These are phyloP conservation scores for Xylariaceae sp. DNA, from an alignment of 2,329 filamentous ascomycete species.

Conservation along the genomic window DNA sequence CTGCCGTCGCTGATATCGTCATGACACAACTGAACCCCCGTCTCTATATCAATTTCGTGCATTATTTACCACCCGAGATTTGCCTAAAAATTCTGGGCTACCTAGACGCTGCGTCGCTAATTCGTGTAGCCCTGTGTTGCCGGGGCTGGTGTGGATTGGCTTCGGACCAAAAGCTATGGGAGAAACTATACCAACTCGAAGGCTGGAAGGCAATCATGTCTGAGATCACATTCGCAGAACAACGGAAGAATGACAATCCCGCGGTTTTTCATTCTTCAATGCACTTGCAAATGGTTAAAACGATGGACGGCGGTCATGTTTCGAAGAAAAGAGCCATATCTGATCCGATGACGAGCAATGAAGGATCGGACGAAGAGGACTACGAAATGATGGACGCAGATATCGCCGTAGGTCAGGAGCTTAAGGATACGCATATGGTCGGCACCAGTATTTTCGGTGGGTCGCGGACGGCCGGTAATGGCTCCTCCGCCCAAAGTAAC, in stretches of 20 bases:
- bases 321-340: conserved; percentile 54
- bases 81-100: conserved; percentile 85
- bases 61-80: conserved; percentile 82
- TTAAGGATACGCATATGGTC: conserved; percentile 23
- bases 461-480: conserved; percentile 24
- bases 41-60: conserved; percentile 88
- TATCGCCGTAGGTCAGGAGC: conserved; percentile 28
- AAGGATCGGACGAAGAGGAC: conserved; percentile 50
- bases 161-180: conserved; percentile 82
- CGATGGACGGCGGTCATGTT: conserved; percentile 47
- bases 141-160: conserved; percentile 77
- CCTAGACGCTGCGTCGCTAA: conserved; percentile 73
- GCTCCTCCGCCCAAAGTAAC: conserved; percentile 29
- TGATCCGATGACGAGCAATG: conserved; percentile 36
- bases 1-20: conserved; percentile 74
- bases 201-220: conserved; percentile 72
- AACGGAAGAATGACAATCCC: conserved; percentile 47
- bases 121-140: conserved; percentile 75
- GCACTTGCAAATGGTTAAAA: conserved; percentile 41
- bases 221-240: conserved; percentile 65
- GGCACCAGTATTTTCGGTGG: conserved; percentile 29
- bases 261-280: conserved; percentile 37
- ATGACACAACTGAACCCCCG: conserved; percentile 69
- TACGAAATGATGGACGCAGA: conserved; percentile 45
- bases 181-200: conserved; percentile 73